phyloP scores from a whole-genome alignment of 768 basidiomycete genomes.

The Amanita rubescens region DNA sequence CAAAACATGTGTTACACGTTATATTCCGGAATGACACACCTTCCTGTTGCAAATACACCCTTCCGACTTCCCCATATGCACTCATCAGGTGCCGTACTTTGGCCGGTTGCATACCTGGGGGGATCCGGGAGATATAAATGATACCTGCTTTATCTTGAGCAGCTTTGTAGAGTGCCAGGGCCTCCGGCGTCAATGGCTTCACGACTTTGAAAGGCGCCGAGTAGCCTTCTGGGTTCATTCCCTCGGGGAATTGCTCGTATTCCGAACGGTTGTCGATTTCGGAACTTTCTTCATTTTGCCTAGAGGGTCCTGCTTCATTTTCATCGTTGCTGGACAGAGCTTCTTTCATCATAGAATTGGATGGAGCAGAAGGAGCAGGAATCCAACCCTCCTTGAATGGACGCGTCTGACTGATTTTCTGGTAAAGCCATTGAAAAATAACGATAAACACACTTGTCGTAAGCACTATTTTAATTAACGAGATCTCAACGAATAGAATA shows the following conservation, averaged over 20 bases:
- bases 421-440: conserved; percentile 1
- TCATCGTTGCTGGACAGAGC: background rate
- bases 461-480: background rate
- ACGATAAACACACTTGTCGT: background rate
- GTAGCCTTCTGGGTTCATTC: conserved; percentile 55
- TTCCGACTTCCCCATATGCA: conserved; percentile 81
- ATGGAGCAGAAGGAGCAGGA: background rate
- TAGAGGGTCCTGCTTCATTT: conserved; percentile 14
- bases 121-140: conserved; percentile 92
- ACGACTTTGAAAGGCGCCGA: conserved; percentile 53
- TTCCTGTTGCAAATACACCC: conserved; percentile 92
- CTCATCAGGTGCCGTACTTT: conserved; percentile 94
- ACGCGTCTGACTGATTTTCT: background rate
- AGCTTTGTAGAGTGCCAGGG: conserved; percentile 65
- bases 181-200: conserved; percentile 69
- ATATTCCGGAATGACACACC: conserved; percentile 36
- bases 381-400: background rate
- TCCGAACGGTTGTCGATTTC: conserved; percentile 8
- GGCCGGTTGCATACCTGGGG: conserved; percentile 95
- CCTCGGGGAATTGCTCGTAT: conserved; percentile 25
- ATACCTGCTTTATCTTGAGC: conserved; percentile 76
- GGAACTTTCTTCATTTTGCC: conserved; percentile 9
- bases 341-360: background rate
- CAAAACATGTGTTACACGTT: background rate
- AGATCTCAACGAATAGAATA: background rate